Evolutionary conservation across 768 basidiomycete species (phyloP), one percentile per base, ranked within the genome.

Genomic region (Albatrellus ellisii): DNA sequence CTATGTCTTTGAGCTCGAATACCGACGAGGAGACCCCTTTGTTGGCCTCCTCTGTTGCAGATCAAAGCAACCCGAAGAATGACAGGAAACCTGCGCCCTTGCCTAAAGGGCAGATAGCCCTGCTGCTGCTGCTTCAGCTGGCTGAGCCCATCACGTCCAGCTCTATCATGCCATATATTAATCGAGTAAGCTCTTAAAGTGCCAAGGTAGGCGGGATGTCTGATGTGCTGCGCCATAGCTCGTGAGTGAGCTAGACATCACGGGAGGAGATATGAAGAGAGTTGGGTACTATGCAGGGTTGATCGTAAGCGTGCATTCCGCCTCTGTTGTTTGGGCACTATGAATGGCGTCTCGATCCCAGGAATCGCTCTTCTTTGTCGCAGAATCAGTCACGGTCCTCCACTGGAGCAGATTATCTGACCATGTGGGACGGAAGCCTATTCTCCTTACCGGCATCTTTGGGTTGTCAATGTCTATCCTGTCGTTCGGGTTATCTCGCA

Each of bases 101-200:
- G 4, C 72, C 72, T 4, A 62, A 49, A 41, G 44, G 62, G 34
- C 70, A 72, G 62, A 59, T 73, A 14, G 48, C 49, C 2, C 53
- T 71, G 18, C 51, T 73, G 37, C 46, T 73, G 37, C 54, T 70
- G 32, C 53, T 67, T 6, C 62, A 61, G 52, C 49, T 71, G 25
- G 61, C 65, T 14, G 72, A 74, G 52, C 70, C 72, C 12, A 62
- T 70, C 32, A 63, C 67, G 4, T 59, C 63, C 1, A 59, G 62
- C 25, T 68, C 61, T 22, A 73, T 73, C 31, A 65, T 65, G 33
- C 71, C 71, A 1, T 73, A 70, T 55, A 64, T 73, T 15, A 69
- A 69, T 42, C 65, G 72, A 53, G 69, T 64, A 24, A 11, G 53
- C 32, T 9, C 0, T 6, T 20, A 0, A 1, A 5, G 27, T 24